Percentiles rank a stretch among this genome's conserved stretches.
Evolutionary conservation across 257 asterid genomes (phyloP).

Genomic region (Phtheirospermum japonicum): DNA sequence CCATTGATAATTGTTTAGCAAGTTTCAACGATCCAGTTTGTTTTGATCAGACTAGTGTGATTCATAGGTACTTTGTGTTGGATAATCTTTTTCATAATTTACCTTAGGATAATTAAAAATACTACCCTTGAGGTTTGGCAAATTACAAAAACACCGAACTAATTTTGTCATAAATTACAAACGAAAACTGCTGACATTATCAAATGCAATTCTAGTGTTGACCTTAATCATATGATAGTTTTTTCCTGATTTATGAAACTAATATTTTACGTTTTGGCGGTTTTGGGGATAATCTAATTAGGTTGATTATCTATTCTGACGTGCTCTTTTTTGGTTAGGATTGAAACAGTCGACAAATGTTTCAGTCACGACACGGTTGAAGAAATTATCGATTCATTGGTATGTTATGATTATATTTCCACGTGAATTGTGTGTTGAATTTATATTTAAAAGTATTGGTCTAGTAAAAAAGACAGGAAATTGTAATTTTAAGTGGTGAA

Average conservation of each 20-base stretch:
- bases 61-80: constrained; percentile 43
- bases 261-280: too few relatives aligned
- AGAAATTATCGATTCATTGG: constrained; percentile 73
- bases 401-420: neutral
- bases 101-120: neutral
- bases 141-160: neutral
- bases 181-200: too few relatives aligned
- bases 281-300: neutral
- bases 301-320: too few relatives aligned
- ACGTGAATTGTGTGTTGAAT: too few relatives aligned
- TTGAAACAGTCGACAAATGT: constrained; percentile 53
- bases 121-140: neutral
- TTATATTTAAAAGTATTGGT: too few relatives aligned
- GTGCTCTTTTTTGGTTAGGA: constrained; percentile 37
- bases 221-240: too few relatives aligned
- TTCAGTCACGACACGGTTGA: constrained; percentile 72
- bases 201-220: too few relatives aligned
- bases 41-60: constrained; percentile 48
- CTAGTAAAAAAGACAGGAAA: too few relatives aligned
- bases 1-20: constrained; percentile 45
- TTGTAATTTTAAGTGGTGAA: neutral
- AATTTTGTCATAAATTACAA: neutral
- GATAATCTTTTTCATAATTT: too few relatives aligned
- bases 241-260: too few relatives aligned
- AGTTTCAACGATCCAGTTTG: constrained; percentile 44